Evolutionary conservation across 805 yeast genomes (phyloP).

Genomic region (Spencermartinsiella europaea): DNA sequence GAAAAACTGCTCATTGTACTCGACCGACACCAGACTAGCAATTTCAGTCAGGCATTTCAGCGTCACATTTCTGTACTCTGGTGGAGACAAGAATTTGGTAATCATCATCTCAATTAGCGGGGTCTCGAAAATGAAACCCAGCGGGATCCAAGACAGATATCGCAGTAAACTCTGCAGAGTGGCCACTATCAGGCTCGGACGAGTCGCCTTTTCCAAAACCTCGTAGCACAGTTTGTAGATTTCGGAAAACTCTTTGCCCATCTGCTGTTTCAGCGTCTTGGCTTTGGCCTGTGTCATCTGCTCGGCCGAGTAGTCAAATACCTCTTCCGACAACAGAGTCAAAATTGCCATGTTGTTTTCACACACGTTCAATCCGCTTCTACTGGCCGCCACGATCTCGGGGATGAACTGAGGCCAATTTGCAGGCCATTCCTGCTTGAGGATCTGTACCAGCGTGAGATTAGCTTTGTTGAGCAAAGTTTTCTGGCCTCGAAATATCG

Average conservation of each 20-base stretch:
- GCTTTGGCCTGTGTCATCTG: conserved; percentile 97
- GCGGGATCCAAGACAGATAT: conserved; percentile 93
- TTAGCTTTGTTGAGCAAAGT: conserved; percentile 90
- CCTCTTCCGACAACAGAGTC: conserved; percentile 87
- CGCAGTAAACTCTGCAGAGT: conserved; percentile 77
- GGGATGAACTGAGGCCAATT: conserved; percentile 98
- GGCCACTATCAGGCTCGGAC: conserved; percentile 75
- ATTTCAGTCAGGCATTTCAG: conserved; percentile 93
- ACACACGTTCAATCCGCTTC: conserved; percentile 86
- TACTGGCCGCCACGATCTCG: conserved; percentile 79
- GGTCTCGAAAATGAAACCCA: conserved; percentile 84
- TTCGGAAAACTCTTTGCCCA: conserved; percentile 87
- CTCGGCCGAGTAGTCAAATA: conserved; percentile 91
- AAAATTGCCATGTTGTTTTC: conserved; percentile 95
- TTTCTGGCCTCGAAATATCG: conserved; percentile 61
- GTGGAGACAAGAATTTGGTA: conserved; percentile 68
- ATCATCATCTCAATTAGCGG: conserved; percentile 67
- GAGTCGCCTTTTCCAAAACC: conserved; percentile 83
- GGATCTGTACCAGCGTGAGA: conserved; percentile 84
- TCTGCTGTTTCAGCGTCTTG: conserved; percentile 68
- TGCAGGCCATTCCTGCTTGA: conserved; percentile 98
- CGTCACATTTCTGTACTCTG: conserved; percentile 76
- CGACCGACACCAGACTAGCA: conserved; percentile 57
- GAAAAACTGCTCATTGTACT: conserved; percentile 52
- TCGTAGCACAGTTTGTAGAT: conserved; percentile 91